Base-by-base conservation (phyloP, 2,329 filamentous ascomycete species). In the Aspergillus nomiae region DNA sequence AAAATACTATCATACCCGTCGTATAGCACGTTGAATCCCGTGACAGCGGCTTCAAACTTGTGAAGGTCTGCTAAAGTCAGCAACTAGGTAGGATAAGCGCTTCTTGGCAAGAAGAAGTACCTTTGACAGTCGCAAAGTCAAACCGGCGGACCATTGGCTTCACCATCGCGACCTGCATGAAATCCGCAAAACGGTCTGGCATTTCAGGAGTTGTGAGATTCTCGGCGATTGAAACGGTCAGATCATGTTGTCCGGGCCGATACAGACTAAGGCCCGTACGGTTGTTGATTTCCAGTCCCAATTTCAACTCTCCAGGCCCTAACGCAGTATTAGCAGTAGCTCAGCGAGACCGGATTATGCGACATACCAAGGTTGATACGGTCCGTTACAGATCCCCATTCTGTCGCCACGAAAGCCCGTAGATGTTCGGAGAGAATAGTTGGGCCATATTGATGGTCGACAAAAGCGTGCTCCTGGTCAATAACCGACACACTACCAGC, bases 341-440 rank as follows among this genome's bases (percentile, higher is more conserved):
- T 51, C 7, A 5, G 51, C 14, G 21, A 7, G 8, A 38, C 32
- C 32, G 10, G 12, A 8, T 7, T 9, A 24, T 36, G 26, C 51
- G 24, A 63, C 78, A 75, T 78, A 83, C 84, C 82, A 59, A 96
- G 83, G 69, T 96, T 96, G 72, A 97, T 84, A 43, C 93, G 87
- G 77, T 97, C 94, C 2, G 91, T 92, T 19, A 96, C 82, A 48
- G 89, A 92, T 56, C 92, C 92, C 68, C 89, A 88, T 64, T 90
- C 87, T 67, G 90, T 92, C 62, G 92, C 89, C 36, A 92, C 83
- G 59, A 96, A 85, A 21, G 96, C 84, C 32, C 92, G 87, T 65
- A 97, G 80, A 69, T 86, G 86, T 71, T 95, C 90, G 0, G 92
- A 92, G 59, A 94, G 83, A 32, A 96, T 88, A 0, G 90, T 92